Percentiles rank a stretch among this genome's conserved stretches.
Evolutionary conservation across 768 basidiomycete genomes (phyloP).

Genomic region (Vishniacozyma victoriae): DNA sequence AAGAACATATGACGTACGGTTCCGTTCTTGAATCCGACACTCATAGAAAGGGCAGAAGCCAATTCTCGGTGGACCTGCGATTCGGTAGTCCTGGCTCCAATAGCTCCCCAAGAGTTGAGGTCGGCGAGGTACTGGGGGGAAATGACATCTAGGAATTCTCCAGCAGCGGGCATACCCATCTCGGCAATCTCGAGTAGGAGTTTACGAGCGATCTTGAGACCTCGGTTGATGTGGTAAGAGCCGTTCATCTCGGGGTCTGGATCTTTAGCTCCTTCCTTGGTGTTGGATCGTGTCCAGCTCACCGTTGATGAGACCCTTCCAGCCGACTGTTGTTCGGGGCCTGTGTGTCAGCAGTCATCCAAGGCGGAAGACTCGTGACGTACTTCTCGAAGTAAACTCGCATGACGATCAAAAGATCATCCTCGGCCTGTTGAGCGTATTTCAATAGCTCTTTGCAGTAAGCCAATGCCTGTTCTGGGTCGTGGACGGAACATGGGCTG

Average conservation of each 20-base stretch:
- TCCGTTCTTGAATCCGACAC: slow-evolving; percentile 97
- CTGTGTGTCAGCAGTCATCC: slow-evolving; percentile 18
- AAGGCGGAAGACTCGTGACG: slow-evolving; percentile 2
- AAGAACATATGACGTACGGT: slow-evolving; percentile 50
- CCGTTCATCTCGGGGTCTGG: slow-evolving; percentile 84
- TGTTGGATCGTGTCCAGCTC: slow-evolving; percentile 4
- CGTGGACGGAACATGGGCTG: slow-evolving; percentile 90
- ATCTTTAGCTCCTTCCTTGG: not conserved
- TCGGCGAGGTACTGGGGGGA: slow-evolving; percentile 50
- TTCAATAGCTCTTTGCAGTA: slow-evolving; percentile 73
- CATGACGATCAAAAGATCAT: slow-evolving; percentile 92
- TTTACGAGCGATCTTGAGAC: slow-evolving; percentile 77
- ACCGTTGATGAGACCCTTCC: slow-evolving; percentile 97
- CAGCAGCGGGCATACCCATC: slow-evolving; percentile 87
- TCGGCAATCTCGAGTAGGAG: slow-evolving; percentile 83
- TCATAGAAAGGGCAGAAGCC: slow-evolving; percentile 68
- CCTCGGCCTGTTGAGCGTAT: slow-evolving; percentile 72
- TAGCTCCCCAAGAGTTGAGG: slow-evolving; percentile 54
- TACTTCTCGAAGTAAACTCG: slow-evolving; percentile 95
- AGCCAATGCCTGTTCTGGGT: slow-evolving; percentile 74
- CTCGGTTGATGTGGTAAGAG: slow-evolving; percentile 90
- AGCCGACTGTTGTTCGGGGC: slow-evolving; percentile 83
- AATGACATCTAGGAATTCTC: slow-evolving; percentile 73
- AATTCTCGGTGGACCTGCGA: slow-evolving; percentile 48
- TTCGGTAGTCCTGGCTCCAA: slow-evolving; percentile 55